Evolutionary conservation across 805 yeast species (phyloP).

Genomic region (Yarrowia porcina): DNA sequence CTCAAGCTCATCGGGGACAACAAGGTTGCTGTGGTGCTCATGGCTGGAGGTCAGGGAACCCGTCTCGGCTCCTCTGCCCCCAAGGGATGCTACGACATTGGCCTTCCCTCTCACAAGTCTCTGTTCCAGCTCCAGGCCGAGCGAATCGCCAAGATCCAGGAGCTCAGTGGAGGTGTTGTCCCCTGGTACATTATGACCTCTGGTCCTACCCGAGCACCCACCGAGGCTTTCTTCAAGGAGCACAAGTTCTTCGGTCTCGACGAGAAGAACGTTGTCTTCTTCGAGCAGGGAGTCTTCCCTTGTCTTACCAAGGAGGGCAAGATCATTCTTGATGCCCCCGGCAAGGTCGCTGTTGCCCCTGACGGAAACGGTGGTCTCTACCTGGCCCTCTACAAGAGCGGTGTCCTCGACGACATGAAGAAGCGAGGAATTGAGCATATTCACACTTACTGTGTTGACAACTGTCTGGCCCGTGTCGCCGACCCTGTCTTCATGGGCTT

Average conservation of each 20-base stretch:
- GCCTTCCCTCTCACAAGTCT: slow-evolving; percentile 77
- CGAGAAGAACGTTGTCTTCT: slow-evolving; percentile 61
- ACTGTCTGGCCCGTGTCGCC: slow-evolving; percentile 84
- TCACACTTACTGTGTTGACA: slow-evolving; percentile 97
- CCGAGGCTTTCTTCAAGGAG: slow-evolving; percentile 64
- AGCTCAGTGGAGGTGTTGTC: slow-evolving; percentile 45
- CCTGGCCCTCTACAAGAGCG: slow-evolving; percentile 67
- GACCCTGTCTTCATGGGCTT: slow-evolving; percentile 90
- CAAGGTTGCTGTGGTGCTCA: slow-evolving; percentile 81
- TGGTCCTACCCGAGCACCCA: slow-evolving; percentile 72
- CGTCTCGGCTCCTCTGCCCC: slow-evolving; percentile 87
- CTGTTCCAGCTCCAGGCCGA: slow-evolving; percentile 93
- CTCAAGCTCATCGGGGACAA: slow-evolving; percentile 61
- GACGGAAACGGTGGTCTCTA: slow-evolving; percentile 98
- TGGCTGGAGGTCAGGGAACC: slow-evolving; percentile 99
- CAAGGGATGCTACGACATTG: slow-evolving; percentile 89
- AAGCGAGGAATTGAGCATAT: slow-evolving; percentile 74
- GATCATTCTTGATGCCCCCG: slow-evolving; percentile 58
- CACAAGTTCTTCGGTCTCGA: slow-evolving; percentile 70
- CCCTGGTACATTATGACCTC: slow-evolving; percentile 97
- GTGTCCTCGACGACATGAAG: slow-evolving; percentile 64
- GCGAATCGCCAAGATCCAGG: slow-evolving; percentile 62
- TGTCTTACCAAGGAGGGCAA: slow-evolving; percentile 75
- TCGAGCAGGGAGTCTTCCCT: slow-evolving; percentile 94
- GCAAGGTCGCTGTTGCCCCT: slow-evolving; percentile 74